phyloP scores from a whole-genome alignment of 148 eudicot species.

The Euryodendron excelsum region DNA sequence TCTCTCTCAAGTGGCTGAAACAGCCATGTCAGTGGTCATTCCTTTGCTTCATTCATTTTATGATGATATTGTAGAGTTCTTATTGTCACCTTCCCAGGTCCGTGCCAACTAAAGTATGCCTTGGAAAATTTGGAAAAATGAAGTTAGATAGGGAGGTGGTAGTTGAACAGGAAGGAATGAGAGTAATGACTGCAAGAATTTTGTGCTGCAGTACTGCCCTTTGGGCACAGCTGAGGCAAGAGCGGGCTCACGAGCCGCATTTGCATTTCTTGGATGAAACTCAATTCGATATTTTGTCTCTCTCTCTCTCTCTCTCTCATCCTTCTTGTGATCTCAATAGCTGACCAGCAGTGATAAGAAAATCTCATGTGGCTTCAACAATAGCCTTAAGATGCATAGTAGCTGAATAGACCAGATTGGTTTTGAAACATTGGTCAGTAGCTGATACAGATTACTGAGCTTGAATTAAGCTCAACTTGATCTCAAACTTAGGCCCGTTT shows the following conservation, averaged over 20 bases:
- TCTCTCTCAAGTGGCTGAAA: not conserved
- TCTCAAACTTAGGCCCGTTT: too few relatives aligned
- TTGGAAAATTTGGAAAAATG: not conserved
- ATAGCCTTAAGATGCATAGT: too few relatives aligned
- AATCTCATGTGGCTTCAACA: too few relatives aligned
- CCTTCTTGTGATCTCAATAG: too few relatives aligned
- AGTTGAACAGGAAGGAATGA: not conserved
- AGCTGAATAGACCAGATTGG: too few relatives aligned
- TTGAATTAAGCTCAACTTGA: too few relatives aligned
- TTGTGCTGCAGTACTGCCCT: not conserved
- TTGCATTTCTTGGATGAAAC: not conserved
- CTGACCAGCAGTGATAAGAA: too few relatives aligned
- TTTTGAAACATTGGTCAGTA: too few relatives aligned
- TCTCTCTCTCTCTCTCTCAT: too few relatives aligned
- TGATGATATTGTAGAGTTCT: not conserved
- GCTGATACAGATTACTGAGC: too few relatives aligned
- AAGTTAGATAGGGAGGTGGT: not conserved
- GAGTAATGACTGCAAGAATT: not conserved
- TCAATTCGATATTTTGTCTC: too few relatives aligned
- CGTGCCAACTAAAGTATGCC: not conserved
- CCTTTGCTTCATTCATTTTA: not conserved
- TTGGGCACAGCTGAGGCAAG: not conserved
- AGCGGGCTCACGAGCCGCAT: not conserved
- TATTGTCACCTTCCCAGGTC: not conserved
- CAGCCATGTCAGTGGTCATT: not conserved